phyloP scores from a whole-genome alignment of 2,329 filamentous ascomycete genomes.

The Aspergillus versicolor region DNA sequence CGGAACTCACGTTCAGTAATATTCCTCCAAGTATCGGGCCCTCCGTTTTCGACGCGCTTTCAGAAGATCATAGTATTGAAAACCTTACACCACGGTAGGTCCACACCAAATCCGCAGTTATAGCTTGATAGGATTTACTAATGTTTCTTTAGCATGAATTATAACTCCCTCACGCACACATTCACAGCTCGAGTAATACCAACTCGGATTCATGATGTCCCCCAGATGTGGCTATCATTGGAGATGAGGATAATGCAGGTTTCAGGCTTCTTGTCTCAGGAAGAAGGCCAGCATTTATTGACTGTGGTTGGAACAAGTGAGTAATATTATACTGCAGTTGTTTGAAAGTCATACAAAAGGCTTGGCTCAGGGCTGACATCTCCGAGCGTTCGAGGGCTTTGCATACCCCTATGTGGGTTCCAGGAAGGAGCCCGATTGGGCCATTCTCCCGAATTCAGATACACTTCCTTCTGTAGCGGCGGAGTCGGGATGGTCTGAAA shows the following conservation, averaged over 20 bases:
- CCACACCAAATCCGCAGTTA: background rate
- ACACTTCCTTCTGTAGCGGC: background rate
- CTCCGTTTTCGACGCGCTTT: background rate
- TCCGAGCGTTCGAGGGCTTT: background rate
- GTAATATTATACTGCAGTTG: background rate
- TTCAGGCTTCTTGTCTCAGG: background rate
- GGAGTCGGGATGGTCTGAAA: background rate
- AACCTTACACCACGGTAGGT: background rate
- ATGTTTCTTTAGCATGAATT: background rate
- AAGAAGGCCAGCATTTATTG: background rate
- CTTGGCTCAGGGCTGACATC: background rate
- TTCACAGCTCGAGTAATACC: background rate
- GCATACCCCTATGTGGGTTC: background rate
- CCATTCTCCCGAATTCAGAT: background rate
- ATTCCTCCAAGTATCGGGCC: background rate
- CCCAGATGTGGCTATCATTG: background rate
- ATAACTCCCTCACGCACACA: background rate
- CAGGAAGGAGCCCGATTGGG: background rate
- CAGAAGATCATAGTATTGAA: background rate
- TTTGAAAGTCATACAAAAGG: background rate
- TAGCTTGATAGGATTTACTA: background rate
- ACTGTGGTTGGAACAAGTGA: background rate
- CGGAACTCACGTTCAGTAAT: background rate
- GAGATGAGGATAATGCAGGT: background rate
- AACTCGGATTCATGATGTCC: background rate